phyloP scores from a whole-genome alignment of 108 stramenopile species.

The Nitzschia sp. region DNA sequence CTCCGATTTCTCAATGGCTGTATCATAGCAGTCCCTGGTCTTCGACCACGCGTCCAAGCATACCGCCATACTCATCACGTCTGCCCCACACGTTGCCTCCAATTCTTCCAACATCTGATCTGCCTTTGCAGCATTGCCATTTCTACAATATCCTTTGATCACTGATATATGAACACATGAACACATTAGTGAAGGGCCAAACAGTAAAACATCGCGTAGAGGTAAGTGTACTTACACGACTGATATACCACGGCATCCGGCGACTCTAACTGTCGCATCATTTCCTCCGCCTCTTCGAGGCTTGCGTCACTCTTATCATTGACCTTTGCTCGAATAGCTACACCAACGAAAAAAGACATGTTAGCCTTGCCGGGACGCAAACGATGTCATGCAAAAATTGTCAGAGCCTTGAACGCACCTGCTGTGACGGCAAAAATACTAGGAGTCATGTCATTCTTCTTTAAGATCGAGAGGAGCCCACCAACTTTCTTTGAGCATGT shows the following conservation, averaged over 20 bases:
- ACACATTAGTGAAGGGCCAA: background rate
- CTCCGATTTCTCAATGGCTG: slow-evolving; percentile 1
- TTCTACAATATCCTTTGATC: slow-evolving; percentile 15
- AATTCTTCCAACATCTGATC: slow-evolving; percentile 3
- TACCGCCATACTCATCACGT: background rate
- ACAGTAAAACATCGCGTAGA: background rate
- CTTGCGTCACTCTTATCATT: background rate
- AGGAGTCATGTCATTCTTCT: background rate
- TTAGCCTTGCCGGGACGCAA: background rate
- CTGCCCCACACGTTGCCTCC: background rate
- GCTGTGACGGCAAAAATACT: background rate
- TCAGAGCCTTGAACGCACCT: slow-evolving; percentile 3
- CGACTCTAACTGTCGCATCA: background rate
- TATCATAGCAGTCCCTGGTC: background rate
- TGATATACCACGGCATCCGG: slow-evolving; percentile 13
- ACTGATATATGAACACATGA: background rate
- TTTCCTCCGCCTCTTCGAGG: slow-evolving; percentile 1
- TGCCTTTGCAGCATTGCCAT: slow-evolving; percentile 16
- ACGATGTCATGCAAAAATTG: background rate
- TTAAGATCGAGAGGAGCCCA: background rate
- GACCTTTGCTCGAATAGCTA: slow-evolving; percentile 7
- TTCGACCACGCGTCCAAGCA: background rate
- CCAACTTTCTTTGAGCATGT: background rate
- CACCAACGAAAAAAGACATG: background rate
- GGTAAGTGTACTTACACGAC: slow-evolving; percentile 2